These are phyloP conservation scores for Pseudogymnoascus sp. DNA, from an alignment of 2,329 filamentous ascomycete species.

Conservation along the genomic window DNA sequence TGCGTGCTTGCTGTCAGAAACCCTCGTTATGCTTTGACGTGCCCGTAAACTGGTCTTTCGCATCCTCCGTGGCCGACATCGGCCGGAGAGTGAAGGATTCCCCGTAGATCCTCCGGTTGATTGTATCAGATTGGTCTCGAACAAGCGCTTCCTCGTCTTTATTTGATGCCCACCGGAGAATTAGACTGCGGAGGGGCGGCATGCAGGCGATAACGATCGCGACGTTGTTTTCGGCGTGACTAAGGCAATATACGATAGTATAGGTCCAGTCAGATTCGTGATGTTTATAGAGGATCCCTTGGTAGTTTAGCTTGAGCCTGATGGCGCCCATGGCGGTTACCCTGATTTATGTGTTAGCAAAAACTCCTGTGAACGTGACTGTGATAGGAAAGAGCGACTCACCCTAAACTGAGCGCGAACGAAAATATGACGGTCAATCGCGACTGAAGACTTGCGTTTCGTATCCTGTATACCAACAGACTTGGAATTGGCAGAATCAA, in stretches of 20 bases:
- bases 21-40: slow-evolving; percentile 6
- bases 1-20: background rate
- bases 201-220: slow-evolving; percentile 3
- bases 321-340: background rate
- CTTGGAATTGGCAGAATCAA: slow-evolving; percentile 6
- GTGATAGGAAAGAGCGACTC: background rate
- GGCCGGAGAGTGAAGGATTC: background rate
- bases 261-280: slow-evolving; percentile 5
- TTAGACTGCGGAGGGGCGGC: slow-evolving; percentile 6
- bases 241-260: slow-evolving; percentile 7
- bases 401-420: slow-evolving; percentile 9
- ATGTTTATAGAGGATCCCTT: slow-evolving; percentile 1
- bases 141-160: slow-evolving; percentile 4
- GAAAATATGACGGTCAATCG: slow-evolving; percentile 7
- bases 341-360: background rate
- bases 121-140: background rate
- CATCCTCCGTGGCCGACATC: background rate
- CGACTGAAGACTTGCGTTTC: slow-evolving; percentile 9
- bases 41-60: background rate
- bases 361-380: background rate
- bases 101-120: slow-evolving; percentile 9
- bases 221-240: slow-evolving; percentile 9
- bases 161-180: slow-evolving; percentile 7
- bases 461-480: slow-evolving; percentile 9
- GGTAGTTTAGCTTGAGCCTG: slow-evolving; percentile 1